Evolutionary conservation across 306 rosid genomes (phyloP).

Genomic region (Albizia julibrissin): DNA sequence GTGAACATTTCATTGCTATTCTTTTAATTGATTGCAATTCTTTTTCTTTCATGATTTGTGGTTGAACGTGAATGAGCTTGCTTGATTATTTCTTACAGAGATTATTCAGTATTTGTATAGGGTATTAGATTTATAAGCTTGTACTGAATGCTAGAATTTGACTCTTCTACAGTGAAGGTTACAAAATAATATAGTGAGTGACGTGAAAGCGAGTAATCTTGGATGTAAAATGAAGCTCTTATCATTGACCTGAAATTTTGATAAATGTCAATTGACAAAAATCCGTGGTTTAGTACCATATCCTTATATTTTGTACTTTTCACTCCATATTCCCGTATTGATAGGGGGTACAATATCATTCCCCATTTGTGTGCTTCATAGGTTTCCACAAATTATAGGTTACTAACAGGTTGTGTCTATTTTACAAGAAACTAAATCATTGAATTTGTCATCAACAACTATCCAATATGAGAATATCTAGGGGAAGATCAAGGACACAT

Average conservation of each 20-base stretch:
- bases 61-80: constrained; percentile 2
- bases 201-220: neutral
- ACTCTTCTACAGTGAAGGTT: neutral
- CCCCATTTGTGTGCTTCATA: neutral
- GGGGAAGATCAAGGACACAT: neutral
- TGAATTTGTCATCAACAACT: neutral
- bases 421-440: neutral
- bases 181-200: neutral
- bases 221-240: neutral
- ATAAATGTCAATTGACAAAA: neutral
- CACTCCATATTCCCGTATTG: neutral
- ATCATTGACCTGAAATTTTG: neutral
- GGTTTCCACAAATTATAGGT: neutral
- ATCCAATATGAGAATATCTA: neutral
- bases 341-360: neutral
- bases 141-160: neutral
- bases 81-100: constrained; percentile 10
- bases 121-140: neutral
- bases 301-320: neutral
- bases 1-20: constrained; percentile 46
- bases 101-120: constrained; percentile 13
- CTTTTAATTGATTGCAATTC: neutral
- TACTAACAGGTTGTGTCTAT: neutral
- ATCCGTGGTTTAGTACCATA: neutral
- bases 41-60: constrained; percentile 9